These are phyloP conservation scores for Ottelia alismoides DNA, from an alignment of 106 monocot genomes.

Conservation along the genomic window DNA sequence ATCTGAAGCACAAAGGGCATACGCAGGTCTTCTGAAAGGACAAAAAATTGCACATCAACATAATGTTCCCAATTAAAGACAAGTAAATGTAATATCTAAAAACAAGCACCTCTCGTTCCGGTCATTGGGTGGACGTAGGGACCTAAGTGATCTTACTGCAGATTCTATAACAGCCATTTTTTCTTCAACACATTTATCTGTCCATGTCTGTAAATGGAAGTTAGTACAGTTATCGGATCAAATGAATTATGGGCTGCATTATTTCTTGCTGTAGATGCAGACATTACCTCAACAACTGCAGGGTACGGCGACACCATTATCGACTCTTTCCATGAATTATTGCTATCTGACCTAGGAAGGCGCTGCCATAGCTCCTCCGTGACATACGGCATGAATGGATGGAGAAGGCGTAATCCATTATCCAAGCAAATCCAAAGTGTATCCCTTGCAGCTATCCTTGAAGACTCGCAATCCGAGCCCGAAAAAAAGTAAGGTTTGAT, in stretches of 20 bases:
- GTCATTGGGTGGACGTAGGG: slow-evolving; percentile 59
- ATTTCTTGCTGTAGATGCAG: too few relatives aligned
- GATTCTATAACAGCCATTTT: slow-evolving; percentile 51
- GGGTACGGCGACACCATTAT: slow-evolving; percentile 95
- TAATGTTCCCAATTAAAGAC: neutral
- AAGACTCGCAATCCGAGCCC: slow-evolving; percentile 36
- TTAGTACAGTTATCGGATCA: too few relatives aligned
- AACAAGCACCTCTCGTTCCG: slow-evolving; percentile 50
- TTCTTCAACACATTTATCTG: slow-evolving; percentile 50
- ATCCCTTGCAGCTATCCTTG: slow-evolving; percentile 42
- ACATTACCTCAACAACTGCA: slow-evolving; percentile 68
- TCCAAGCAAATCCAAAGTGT: slow-evolving; percentile 89
- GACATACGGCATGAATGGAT: slow-evolving; percentile 98
- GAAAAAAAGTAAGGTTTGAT: slow-evolving; percentile 86
- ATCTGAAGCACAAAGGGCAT: slow-evolving; percentile 53
- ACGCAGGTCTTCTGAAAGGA: slow-evolving; percentile 40
- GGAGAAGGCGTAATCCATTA: slow-evolving; percentile 81
- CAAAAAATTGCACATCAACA: neutral
- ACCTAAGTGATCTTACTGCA: slow-evolving; percentile 64
- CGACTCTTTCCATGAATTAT: slow-evolving; percentile 34
- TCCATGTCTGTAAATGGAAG: slow-evolving; percentile 64
- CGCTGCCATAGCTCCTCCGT: slow-evolving; percentile 98
- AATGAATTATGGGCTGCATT: too few relatives aligned
- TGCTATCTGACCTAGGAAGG: slow-evolving; percentile 45
- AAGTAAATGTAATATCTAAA: neutral